Conservation (phyloP, 768 basidiomycete genomes). For the Amanita muscaria region DNA sequence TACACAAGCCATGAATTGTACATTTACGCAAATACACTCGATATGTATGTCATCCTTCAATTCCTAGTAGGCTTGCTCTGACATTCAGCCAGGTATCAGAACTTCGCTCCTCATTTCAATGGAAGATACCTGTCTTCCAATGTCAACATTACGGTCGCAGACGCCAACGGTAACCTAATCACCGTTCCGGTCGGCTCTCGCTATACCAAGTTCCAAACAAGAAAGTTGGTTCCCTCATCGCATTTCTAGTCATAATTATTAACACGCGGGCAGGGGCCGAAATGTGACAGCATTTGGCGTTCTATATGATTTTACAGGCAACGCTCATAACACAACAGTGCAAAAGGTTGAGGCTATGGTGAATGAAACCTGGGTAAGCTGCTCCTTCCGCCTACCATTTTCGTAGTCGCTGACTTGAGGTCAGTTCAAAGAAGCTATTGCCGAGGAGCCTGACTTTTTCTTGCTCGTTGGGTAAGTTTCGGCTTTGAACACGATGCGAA, state of each 20-base stretch:
- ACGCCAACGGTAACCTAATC: conserved; percentile 27
- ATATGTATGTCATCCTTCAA: conserved; percentile 38
- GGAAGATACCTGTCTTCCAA: conserved; percentile 81
- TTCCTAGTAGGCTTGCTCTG: not conserved
- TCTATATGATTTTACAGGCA: conserved; percentile 67
- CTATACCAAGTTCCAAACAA: conserved; percentile 65
- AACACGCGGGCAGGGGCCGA: conserved; percentile 34
- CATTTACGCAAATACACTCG: conserved; percentile 53
- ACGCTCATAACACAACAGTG: conserved; percentile 64
- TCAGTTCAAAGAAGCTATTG: conserved; percentile 71
- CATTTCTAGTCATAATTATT: not conserved
- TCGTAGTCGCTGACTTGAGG: not conserved
- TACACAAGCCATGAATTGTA: conserved; percentile 71
- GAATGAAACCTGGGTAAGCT: conserved; percentile 65
- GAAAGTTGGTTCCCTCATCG: conserved; percentile 37
- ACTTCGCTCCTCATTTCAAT: conserved; percentile 56
- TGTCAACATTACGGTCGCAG: conserved; percentile 68
- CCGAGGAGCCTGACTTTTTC: conserved; percentile 78
- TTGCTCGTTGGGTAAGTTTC: conserved; percentile 51
- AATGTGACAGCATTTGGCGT: conserved; percentile 75
- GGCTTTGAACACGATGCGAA: too few species aligned
- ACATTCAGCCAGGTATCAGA: conserved; percentile 36
- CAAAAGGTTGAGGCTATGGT: conserved; percentile 69
- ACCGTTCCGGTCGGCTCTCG: conserved; percentile 37
- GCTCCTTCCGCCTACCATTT: too few species aligned